Evolutionary conservation across 805 yeast genomes (phyloP), one percentile per base, ranked within the genome.

Genomic region (Candida qinlingensis): DNA sequence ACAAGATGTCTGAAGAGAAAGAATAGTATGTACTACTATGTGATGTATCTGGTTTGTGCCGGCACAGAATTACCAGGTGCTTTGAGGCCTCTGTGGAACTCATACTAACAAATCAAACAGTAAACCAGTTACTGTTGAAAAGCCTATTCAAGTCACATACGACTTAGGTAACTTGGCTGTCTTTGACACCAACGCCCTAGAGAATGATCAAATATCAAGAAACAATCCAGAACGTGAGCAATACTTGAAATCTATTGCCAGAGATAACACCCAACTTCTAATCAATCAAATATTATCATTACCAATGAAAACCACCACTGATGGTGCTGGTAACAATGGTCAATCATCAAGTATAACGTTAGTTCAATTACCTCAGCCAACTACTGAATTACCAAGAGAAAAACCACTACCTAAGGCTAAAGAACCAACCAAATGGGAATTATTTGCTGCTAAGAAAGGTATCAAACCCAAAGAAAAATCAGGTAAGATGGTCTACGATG

Each of bases 371-470:
- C 98, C 99, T 34, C 89, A 80, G 47, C 95, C 97, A 27, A 68
- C 77, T 12, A 84, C 96, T 19, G 77, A 71, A 50, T 74, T 91
- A 54, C 99, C 99, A 47, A 60, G 99, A 75, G 99, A 94, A 67
- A 94, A 94, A 72, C 83, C 97, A 42, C 70, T 94, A 60, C 99
- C 99, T 50, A 91, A 90, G 70, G 82, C 87, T 47, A 94, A 88
- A 73, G 85, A 92, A 47, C 87, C 83, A 59, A 91, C 99, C 56
- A 90, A 84, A 72, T 94, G 99, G 99, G 97, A 94, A 72, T 78
- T 79, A 63, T 94, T 94, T 74, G 99, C 99, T 55, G 86, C 86
- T 51, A 87, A 81, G 77, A 94, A 94, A 72, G 98, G 98, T 62
- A 94, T 94, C 66, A 75, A 85, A 69, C 79, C 95, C 70, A 91